Evolutionary conservation across 2,329 filamentous ascomycete genomes (phyloP).

Genomic region (Fusarium piperis): DNA sequence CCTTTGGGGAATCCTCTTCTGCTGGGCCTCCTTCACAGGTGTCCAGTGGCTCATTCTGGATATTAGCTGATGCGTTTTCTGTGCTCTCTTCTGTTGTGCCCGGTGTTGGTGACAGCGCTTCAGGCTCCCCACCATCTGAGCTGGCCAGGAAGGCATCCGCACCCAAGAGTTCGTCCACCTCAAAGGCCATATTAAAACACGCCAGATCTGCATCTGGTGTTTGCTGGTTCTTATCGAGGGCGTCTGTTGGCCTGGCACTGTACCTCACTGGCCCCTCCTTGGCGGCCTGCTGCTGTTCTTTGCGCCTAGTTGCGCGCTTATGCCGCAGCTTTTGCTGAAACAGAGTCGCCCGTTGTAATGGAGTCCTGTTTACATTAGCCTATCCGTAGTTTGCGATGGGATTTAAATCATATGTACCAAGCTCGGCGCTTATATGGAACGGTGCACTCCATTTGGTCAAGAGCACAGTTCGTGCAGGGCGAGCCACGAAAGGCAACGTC

Average conservation of each 20-base stretch:
- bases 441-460: conserved; percentile 16
- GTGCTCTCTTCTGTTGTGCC: background rate
- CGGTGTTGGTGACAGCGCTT: background rate
- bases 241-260: too few species aligned
- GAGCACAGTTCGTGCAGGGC: conserved; percentile 26
- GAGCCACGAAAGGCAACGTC: conserved; percentile 19
- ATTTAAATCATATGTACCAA: background rate
- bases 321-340: too few species aligned
- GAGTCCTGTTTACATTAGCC: too few species aligned
- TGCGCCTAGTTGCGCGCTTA: too few species aligned
- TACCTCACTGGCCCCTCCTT: too few species aligned
- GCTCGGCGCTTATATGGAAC: conserved; percentile 5
- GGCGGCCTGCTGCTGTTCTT: too few species aligned
- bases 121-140: background rate
- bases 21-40: too few species aligned
- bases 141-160: background rate
- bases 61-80: background rate
- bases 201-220: background rate
- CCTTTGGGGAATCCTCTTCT: too few species aligned
- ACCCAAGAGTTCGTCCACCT: background rate
- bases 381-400: too few species aligned
- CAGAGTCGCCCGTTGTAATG: too few species aligned
- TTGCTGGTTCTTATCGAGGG: background rate
- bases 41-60: too few species aligned
- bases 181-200: background rate